Base-by-base conservation (phyloP, 106 monocot species). In the Allium cepa region DNA sequence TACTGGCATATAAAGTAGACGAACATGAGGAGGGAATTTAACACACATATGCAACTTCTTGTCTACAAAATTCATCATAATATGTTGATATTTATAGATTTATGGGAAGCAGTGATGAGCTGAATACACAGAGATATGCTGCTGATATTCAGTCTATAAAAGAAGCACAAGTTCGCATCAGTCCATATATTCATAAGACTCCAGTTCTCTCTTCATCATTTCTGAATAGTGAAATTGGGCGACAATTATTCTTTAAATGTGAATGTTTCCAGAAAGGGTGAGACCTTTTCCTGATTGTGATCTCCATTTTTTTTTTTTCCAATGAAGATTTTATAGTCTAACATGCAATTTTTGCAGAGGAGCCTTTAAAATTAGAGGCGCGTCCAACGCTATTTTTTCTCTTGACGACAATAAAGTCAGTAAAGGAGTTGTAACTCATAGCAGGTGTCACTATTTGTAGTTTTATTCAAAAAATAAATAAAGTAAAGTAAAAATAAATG, bases 231-330 rank as follows among this genome's bases (percentile, higher is more conserved):
- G 46, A 88, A 64, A 75, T 82, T 8, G 84, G 79, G 15, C 88
- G 75, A 67, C 74, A 71, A 13, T 70, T 96, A 58, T 96, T 79
- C 70, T 96, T 96, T 62, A 96, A 96, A 60, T 86, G 88, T 55
- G 96, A 96, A 77, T 96, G 88, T 72, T 96, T 92, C 64, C 96
- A 96, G 68, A 96, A 96, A 62, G 96, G 86, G 96, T 96, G 59
- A 85, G 84, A 56, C 8, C 10, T 16, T 53, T 47, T 71, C 17
- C 26, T 26, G 49, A 47, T 36, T 36, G 36, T 36, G 5, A 36
- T 36, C 36, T 36, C 1, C 22, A 22, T 17, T 62, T 56, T 36
- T 36, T 36, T 36, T 36, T 5, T 5, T 4, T 5, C 0, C 36
- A 36, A 5, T 36, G 36, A 36, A 36, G 36, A 36, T 36, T 36